These are phyloP conservation scores for Albizia julibrissin DNA, from an alignment of 306 rosid species.

Conservation along the genomic window DNA sequence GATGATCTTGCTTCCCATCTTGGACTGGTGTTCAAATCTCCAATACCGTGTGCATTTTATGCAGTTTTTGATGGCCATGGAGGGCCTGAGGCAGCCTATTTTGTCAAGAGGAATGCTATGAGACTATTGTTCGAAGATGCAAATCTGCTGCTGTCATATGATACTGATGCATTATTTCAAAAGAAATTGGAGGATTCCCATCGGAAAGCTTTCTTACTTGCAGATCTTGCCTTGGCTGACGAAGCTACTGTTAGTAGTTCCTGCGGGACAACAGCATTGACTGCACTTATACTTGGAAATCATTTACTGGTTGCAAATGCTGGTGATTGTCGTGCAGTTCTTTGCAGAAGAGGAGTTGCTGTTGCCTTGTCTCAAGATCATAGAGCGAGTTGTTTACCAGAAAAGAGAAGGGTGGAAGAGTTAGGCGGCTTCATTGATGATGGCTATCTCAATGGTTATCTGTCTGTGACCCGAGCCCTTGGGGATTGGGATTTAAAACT, in stretches of 20 bases:
- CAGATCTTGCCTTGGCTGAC: slow-evolving; percentile 80
- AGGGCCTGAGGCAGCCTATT: slow-evolving; percentile 89
- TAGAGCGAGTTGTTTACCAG: slow-evolving; percentile 57
- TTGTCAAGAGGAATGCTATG: slow-evolving; percentile 75
- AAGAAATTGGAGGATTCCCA: slow-evolving; percentile 72
- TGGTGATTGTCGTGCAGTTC: slow-evolving; percentile 97
- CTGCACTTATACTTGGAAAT: slow-evolving; percentile 80
- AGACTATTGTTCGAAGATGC: slow-evolving; percentile 78
- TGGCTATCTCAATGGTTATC: slow-evolving; percentile 66
- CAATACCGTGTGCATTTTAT: slow-evolving; percentile 73
- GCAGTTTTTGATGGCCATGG: slow-evolving; percentile 95
- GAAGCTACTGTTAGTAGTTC: slow-evolving; percentile 62
- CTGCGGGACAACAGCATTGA: slow-evolving; percentile 91
- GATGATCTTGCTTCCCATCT: slow-evolving; percentile 79
- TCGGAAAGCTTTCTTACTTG: slow-evolving; percentile 66
- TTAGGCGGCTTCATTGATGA: slow-evolving; percentile 59
- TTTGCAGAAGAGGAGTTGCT: slow-evolving; percentile 80
- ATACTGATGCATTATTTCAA: slow-evolving; percentile 53
- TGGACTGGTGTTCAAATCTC: slow-evolving; percentile 52
- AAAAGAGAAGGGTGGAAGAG: slow-evolving; percentile 68
- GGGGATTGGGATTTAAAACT: slow-evolving; percentile 86
- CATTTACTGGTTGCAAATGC: slow-evolving; percentile 90
- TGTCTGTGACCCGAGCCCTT: slow-evolving; percentile 82
- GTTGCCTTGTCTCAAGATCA: slow-evolving; percentile 87
- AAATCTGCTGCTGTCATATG: slow-evolving; percentile 54